These are phyloP conservation scores for Fistulifera solaris DNA, from an alignment of 108 stramenopile genomes.

Conservation along the genomic window DNA sequence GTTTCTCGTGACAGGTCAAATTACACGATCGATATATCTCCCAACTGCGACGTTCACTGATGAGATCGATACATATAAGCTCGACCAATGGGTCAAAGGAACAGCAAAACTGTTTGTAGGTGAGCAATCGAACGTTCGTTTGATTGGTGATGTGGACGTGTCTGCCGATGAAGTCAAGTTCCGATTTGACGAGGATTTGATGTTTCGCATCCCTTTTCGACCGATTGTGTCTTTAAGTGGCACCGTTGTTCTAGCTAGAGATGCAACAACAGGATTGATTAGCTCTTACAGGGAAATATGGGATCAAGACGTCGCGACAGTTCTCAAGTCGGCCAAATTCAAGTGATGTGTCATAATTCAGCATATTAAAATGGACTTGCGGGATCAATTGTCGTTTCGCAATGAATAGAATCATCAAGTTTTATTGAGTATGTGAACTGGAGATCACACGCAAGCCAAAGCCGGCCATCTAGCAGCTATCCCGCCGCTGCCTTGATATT, in stretches of 20 bases:
- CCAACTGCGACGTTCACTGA: constrained; percentile 76
- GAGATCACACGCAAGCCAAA: no score
- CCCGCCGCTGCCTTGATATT: no score
- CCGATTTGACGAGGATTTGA: constrained; percentile 70
- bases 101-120: constrained; percentile 70
- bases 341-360: background rate
- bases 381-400: no score
- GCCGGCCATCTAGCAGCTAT: no score
- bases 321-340: constrained; percentile 67
- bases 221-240: constrained; percentile 64
- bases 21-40: constrained; percentile 73
- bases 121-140: constrained; percentile 39
- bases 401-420: no score
- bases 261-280: constrained; percentile 57
- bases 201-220: constrained; percentile 73
- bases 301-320: constrained; percentile 77
- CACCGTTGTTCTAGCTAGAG: constrained; percentile 59
- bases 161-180: constrained; percentile 34
- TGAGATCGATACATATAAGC: constrained; percentile 79
- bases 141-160: constrained; percentile 55
- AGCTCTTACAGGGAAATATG: constrained; percentile 77
- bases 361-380: no score
- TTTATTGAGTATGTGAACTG: no score
- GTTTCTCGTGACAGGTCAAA: constrained; percentile 62
- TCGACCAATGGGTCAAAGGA: constrained; percentile 79